Base-by-base conservation (phyloP, 2,329 filamentous ascomycete species). In the Trichoderma sp. region DNA sequence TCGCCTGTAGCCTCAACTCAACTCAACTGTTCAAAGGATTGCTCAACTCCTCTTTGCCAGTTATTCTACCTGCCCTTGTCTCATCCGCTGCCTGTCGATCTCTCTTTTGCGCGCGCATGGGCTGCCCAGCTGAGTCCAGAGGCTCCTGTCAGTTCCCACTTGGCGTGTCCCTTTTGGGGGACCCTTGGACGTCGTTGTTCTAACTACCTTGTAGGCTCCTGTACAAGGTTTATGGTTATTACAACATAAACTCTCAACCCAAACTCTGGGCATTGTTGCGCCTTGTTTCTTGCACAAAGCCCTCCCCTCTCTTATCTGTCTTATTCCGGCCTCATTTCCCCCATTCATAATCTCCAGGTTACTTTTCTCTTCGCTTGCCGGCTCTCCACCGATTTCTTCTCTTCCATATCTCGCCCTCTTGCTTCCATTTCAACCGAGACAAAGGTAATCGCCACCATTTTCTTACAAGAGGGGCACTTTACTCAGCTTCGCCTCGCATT, bases 201-300 rank as follows among this genome's bases (percentile, higher is more conserved):
- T 24, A n/a, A 21, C 29, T 63, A 14, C 35, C 35, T 38, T 38
- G 21, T 53, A 29, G 21, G 24, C 68, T 72, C 71, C 59, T 72
- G 60, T 65, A 73, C 71, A 73, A 73, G 71, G 71, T 73, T 73
- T 73, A 73, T 73, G 71, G 71, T 73, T 73, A 65, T 73, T 65
- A 65, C 38, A 35, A 38, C 71, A 72, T 72, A 38, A 38, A 38
- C 35, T 38, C 69, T 50, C 29, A 9, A 59, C 29, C 45, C 33
- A 41, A 71, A 62, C 11, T 53, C 53, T 50, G 31, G 21, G 45
- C 59, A 16, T 45, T 27, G 29, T 29, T 21, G 62, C 33, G 38
- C 24, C 18, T 27, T 29, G n/a, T 5, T n/a, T 35, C 16, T 35
- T 50, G 33, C 64, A 31, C 65, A 67, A 50, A 65, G 5, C 27